Conservation (phyloP, 2,329 filamentous ascomycete species). For the Zalaria obscura region DNA sequence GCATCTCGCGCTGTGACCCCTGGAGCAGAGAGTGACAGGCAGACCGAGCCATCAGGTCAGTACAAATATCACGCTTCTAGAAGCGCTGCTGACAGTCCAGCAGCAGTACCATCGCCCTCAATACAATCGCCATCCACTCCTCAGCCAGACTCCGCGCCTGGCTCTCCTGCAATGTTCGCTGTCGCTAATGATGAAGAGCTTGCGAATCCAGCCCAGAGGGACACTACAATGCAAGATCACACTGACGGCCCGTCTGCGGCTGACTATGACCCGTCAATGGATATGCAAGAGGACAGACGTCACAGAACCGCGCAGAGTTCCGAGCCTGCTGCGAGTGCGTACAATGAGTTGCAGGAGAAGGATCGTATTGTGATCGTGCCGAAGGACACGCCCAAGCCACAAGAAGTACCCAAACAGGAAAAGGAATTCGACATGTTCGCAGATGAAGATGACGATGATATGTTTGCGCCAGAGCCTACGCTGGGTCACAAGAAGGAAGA, state of each 20-base stretch:
- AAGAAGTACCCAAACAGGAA: constrained; percentile 9
- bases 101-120: neutral
- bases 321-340: constrained; percentile 3
- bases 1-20: neutral
- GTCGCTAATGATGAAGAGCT: constrained; percentile 26
- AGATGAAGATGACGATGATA: constrained; percentile 60
- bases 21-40: neutral
- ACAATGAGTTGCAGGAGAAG: constrained; percentile 18
- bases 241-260: constrained; percentile 76
- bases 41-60: constrained; percentile 6
- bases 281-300: constrained; percentile 73
- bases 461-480: constrained; percentile 73
- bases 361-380: neutral
- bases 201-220: constrained; percentile 17
- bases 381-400: neutral
- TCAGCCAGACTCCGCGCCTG: constrained; percentile 28
- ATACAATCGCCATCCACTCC: constrained; percentile 29
- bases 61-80: neutral
- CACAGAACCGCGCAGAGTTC: neutral
- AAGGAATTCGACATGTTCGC: constrained; percentile 51
- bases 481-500: constrained; percentile 19
- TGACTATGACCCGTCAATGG: constrained; percentile 78
- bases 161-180: constrained; percentile 22
- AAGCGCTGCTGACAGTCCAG: neutral
- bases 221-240: constrained; percentile 25